Percentiles rank a stretch among this genome's conserved stretches.
Conservation (phyloP, 345 rosid genomes). For the Acer saccharum region DNA sequence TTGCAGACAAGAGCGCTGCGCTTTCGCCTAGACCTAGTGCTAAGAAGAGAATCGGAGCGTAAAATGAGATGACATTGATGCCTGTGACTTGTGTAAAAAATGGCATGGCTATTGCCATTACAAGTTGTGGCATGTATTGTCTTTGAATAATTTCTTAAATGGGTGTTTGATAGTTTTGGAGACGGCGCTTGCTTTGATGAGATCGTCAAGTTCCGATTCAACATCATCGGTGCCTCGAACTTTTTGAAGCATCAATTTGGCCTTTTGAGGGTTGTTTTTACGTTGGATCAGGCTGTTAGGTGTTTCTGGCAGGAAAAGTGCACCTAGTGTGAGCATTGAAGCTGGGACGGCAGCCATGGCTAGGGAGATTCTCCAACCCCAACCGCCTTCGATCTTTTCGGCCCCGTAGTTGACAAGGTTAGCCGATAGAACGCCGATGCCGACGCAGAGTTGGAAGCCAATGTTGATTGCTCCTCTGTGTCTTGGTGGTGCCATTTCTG, state of each 20-base stretch:
- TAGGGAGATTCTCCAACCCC: slow-evolving; percentile 80
- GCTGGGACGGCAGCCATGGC: slow-evolving; percentile 76
- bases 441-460: slow-evolving; percentile 67
- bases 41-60: slow-evolving; percentile 69
- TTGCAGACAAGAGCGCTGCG: slow-evolving; percentile 56
- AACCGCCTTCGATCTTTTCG: slow-evolving; percentile 59
- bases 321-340: slow-evolving; percentile 54
- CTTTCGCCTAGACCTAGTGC: slow-evolving; percentile 70
- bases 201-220: slow-evolving; percentile 61
- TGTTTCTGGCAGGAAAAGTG: slow-evolving; percentile 57
- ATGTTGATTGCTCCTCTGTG: slow-evolving; percentile 78
- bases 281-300: too few species aligned
- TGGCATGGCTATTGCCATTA: slow-evolving; percentile 72
- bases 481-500: slow-evolving; percentile 82
- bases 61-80: slow-evolving; percentile 68
- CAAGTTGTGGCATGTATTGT: slow-evolving; percentile 64
- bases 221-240: slow-evolving; percentile 61
- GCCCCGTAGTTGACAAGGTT: slow-evolving; percentile 63
- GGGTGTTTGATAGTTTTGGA: slow-evolving; percentile 35
- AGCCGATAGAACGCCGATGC: slow-evolving; percentile 59
- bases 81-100: slow-evolving; percentile 80
- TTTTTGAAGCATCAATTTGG: slow-evolving; percentile 49
- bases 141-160: slow-evolving; percentile 42
- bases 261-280: slow-evolving; percentile 24
- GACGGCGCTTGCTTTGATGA: slow-evolving; percentile 43